Percentiles rank a stretch among this genome's conserved stretches.
Conservation (phyloP, 371 early-diverging fungal species). For the Rhizopus sp. region DNA sequence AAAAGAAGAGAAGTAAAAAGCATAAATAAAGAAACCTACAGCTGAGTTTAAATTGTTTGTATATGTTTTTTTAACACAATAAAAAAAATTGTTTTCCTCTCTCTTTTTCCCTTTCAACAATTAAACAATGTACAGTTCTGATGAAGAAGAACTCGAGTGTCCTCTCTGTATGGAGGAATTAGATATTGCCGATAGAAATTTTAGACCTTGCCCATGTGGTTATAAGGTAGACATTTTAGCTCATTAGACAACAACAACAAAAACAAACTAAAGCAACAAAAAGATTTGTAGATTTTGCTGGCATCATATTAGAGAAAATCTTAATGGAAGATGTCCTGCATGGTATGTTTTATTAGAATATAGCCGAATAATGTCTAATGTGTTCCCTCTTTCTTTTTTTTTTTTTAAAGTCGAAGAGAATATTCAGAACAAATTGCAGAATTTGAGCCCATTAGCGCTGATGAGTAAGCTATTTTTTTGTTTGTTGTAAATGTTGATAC, state of each 20-base stretch:
- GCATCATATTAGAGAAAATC: conserved; percentile 62
- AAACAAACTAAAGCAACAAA: background rate
- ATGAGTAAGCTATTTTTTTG: conserved; percentile 48
- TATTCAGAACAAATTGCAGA: conserved; percentile 88
- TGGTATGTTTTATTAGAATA: conserved; percentile 40
- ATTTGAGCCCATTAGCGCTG: conserved; percentile 86
- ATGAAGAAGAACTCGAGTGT: conserved; percentile 90
- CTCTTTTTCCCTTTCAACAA: background rate
- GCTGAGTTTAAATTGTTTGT: background rate
- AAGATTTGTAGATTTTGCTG: conserved; percentile 30
- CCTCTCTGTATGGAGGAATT: conserved; percentile 98
- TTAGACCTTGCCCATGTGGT: conserved; percentile 97
- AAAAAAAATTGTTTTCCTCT: conserved; percentile 10
- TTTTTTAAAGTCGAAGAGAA: conserved; percentile 62
- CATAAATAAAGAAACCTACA: background rate
- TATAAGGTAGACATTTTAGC: conserved; percentile 79
- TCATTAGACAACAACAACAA: background rate
- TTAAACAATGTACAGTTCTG: conserved; percentile 36
- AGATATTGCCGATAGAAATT: conserved; percentile 91
- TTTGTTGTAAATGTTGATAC: background rate
- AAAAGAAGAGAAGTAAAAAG: conserved; percentile 2
- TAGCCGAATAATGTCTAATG: background rate
- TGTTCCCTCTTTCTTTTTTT: background rate
- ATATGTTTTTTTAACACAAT: background rate
- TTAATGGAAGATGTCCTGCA: conserved; percentile 86